phyloP scores from a whole-genome alignment of 805 yeast genomes.

The Saccharomyces paradoxus region DNA sequence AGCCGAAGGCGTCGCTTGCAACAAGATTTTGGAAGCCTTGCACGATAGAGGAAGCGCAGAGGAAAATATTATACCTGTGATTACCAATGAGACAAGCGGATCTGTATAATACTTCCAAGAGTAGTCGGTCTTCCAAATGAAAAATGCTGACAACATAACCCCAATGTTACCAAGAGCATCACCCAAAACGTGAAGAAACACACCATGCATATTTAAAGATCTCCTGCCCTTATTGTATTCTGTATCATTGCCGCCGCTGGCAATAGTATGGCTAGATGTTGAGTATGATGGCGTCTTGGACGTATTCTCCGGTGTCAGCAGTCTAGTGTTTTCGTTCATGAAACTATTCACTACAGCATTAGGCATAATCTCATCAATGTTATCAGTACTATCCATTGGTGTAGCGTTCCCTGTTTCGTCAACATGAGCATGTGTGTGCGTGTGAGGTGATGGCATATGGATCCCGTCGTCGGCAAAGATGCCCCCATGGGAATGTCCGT shows the following conservation, averaged over 20 bases:
- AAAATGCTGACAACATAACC: slow-evolving; percentile 79
- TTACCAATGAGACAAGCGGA: slow-evolving; percentile 73
- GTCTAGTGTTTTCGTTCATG: slow-evolving; percentile 32
- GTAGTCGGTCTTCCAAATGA: slow-evolving; percentile 89
- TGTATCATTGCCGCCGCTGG: slow-evolving; percentile 1
- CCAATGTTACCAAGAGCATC: slow-evolving; percentile 95
- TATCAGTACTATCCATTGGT: slow-evolving; percentile 4
- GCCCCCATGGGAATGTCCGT: slow-evolving; percentile 32
- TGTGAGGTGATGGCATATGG: slow-evolving; percentile 10
- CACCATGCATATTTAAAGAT: slow-evolving; percentile 96
- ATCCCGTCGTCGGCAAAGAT: slow-evolving; percentile 12
- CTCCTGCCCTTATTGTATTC: slow-evolving; percentile 29
- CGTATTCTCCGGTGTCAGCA: slow-evolving; percentile 14
- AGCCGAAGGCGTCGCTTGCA: slow-evolving; percentile 83
- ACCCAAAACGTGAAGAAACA: slow-evolving; percentile 87
- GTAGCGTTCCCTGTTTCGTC: slow-evolving; percentile 5
- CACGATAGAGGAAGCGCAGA: slow-evolving; percentile 83
- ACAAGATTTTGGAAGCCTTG: slow-evolving; percentile 70
- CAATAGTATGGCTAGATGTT: neutral
- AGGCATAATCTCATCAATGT: slow-evolving; percentile 21
- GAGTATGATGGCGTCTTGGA: neutral
- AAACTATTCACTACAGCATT: slow-evolving; percentile 20
- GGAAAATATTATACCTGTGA: slow-evolving; percentile 78
- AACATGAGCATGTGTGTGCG: slow-evolving; percentile 25
- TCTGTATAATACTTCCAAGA: slow-evolving; percentile 80